These are phyloP conservation scores for Penicillium sp. DNA, from an alignment of 2,329 filamentous ascomycete species.

Conservation along the genomic window DNA sequence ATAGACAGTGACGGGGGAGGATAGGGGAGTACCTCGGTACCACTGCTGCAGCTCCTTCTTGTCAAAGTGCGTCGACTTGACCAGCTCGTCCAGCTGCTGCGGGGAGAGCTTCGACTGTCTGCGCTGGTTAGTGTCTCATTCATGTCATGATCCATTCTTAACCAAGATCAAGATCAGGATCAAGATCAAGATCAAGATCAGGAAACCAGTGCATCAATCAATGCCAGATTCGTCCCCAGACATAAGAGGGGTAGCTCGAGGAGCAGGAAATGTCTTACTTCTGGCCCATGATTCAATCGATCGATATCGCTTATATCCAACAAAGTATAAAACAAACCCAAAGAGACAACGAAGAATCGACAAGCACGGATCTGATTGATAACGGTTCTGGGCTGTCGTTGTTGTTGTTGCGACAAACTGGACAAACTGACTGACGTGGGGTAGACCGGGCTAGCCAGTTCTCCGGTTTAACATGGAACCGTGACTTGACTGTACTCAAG, in stretches of 20 bases:
- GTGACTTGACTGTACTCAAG: no score
- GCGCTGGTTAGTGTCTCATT: conserved; percentile 1
- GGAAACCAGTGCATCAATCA: not conserved
- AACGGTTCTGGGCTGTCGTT: no score
- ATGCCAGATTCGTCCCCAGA: no score
- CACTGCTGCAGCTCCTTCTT: conserved; percentile 99
- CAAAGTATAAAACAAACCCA: not conserved
- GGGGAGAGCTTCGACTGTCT: conserved; percentile 98
- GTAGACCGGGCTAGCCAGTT: not conserved
- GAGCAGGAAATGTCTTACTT: conserved; percentile 5
- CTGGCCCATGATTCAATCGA: conserved; percentile 8
- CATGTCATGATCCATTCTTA: no score
- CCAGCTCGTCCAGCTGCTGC: conserved; percentile 90
- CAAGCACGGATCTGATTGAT: not conserved
- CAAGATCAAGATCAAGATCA: not conserved
- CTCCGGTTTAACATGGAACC: no score
- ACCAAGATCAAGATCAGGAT: no score
- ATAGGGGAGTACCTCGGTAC: conserved; percentile 78
- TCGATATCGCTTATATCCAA: not conserved
- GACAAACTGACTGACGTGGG: not conserved
- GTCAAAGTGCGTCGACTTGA: conserved; percentile 97
- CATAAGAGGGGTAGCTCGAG: no score
- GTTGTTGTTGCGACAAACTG: no score
- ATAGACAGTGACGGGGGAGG: no score
- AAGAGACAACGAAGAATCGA: not conserved